These are phyloP conservation scores for Solanum pinnatisectum DNA, from an alignment of 257 asterid genomes.

Conservation along the genomic window DNA sequence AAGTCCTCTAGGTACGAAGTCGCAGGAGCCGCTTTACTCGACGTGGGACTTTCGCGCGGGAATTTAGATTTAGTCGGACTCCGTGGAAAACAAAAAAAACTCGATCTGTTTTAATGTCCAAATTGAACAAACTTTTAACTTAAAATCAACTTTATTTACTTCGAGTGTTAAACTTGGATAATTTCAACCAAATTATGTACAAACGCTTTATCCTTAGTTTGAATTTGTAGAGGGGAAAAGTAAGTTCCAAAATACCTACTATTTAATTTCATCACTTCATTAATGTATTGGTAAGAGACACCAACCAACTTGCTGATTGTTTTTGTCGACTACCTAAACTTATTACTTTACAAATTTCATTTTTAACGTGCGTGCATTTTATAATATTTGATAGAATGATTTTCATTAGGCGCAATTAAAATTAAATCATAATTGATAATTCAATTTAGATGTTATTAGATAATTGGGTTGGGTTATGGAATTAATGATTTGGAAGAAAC, in stretches of 20 bases:
- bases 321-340: not conserved
- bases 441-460: no score
- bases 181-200: not conserved
- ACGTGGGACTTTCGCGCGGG: no score
- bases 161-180: no score
- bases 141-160: no score
- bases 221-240: no score
- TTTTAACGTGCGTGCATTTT: not conserved
- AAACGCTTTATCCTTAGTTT: no score
- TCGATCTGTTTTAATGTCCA: not conserved
- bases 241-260: not conserved
- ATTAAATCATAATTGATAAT: no score
- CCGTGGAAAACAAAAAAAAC: no score
- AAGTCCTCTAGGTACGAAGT: no score
- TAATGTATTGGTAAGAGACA: not conserved
- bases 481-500: not conserved
- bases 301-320: not conserved
- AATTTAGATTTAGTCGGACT: no score
- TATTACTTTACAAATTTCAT: not conserved
- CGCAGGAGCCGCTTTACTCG: no score
- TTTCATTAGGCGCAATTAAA: no score
- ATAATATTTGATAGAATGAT: not conserved
- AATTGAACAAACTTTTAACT: not conserved
- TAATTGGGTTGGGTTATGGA: not conserved
- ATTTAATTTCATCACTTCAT: not conserved